Evolutionary conservation across 2,329 filamentous ascomycete genomes (phyloP).

Genomic region (Paraphoma chrysanthemicola): DNA sequence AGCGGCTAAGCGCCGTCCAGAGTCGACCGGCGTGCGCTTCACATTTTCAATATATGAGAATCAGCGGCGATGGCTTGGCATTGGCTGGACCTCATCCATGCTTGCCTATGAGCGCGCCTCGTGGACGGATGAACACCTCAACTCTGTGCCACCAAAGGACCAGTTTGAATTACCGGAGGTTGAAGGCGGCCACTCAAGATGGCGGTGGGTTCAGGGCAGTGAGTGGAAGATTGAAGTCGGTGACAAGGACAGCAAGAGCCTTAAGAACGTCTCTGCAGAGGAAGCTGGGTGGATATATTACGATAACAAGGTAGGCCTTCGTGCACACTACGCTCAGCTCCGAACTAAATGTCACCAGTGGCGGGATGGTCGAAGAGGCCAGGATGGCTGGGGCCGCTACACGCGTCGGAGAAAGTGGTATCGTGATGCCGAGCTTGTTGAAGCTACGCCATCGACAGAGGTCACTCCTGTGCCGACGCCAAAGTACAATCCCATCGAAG

Average conservation of each 20-base stretch:
- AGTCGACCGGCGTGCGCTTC: slow-evolving; percentile 84
- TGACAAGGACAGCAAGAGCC: slow-evolving; percentile 42
- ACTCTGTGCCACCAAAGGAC: slow-evolving; percentile 76
- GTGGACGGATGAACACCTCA: slow-evolving; percentile 97
- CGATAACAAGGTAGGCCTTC: slow-evolving; percentile 79
- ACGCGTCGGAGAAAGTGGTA: slow-evolving; percentile 95
- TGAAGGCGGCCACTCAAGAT: slow-evolving; percentile 67
- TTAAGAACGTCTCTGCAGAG: slow-evolving; percentile 48
- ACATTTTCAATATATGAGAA: slow-evolving; percentile 98
- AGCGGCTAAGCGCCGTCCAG: slow-evolving; percentile 49
- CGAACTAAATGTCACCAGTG: slow-evolving; percentile 63
- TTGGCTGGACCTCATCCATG: slow-evolving; percentile 92
- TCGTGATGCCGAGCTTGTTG: slow-evolving; percentile 92
- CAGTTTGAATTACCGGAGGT: slow-evolving; percentile 73
- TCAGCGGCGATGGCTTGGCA: slow-evolving; percentile 89
- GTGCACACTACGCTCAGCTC: neutral
- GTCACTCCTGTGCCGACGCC: slow-evolving; percentile 53
- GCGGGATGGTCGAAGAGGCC: slow-evolving; percentile 83
- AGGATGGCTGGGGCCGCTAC: slow-evolving; percentile 93
- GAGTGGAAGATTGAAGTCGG: slow-evolving; percentile 87
- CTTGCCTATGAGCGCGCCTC: slow-evolving; percentile 88
- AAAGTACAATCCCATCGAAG: slow-evolving; percentile 40
- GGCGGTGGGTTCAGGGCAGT: slow-evolving; percentile 85
- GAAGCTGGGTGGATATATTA: slow-evolving; percentile 93
- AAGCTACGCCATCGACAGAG: slow-evolving; percentile 62